These are phyloP conservation scores for Rauvolfia tetraphylla DNA, from an alignment of 257 asterid species.

Conservation along the genomic window DNA sequence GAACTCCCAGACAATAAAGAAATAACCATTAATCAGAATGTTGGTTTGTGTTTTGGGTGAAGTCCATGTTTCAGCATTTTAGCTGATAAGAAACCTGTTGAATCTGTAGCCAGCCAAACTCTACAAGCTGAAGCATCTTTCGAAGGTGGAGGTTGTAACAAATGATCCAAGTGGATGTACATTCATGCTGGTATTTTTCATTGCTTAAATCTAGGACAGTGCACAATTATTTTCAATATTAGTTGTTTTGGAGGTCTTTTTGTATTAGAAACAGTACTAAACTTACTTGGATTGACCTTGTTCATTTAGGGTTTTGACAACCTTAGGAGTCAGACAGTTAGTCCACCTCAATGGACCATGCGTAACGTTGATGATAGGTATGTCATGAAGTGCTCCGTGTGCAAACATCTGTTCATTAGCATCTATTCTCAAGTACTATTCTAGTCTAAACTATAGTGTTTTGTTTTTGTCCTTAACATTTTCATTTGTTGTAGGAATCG, in stretches of 20 bases:
- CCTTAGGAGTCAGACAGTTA: slow-evolving; percentile 88
- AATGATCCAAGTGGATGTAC: slow-evolving; percentile 99
- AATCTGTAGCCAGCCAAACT: slow-evolving; percentile 68
- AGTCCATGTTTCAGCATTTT: slow-evolving; percentile 9
- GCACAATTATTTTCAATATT: slow-evolving; percentile 7
- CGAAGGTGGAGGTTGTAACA: slow-evolving; percentile 85
- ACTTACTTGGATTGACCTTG: slow-evolving; percentile 23
- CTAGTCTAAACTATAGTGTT: neutral
- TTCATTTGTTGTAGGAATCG: slow-evolving; percentile 60
- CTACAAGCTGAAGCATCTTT: slow-evolving; percentile 94
- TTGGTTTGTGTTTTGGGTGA: slow-evolving; percentile 7
- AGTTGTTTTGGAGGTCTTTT: slow-evolving; percentile 6
- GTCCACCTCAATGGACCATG: slow-evolving; percentile 99
- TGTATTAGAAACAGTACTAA: slow-evolving; percentile 11
- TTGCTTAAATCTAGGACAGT: slow-evolving; percentile 3
- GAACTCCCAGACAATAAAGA: neutral
- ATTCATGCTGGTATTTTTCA: slow-evolving; percentile 68
- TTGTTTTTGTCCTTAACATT: slow-evolving; percentile 4
- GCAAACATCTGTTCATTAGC: neutral
- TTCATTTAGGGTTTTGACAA: slow-evolving; percentile 86
- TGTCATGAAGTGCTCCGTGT: neutral
- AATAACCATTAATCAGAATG: neutral
- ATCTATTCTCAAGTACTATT: neutral
- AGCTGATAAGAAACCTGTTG: slow-evolving; percentile 22
- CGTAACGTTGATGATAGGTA: slow-evolving; percentile 97